phyloP scores from a whole-genome alignment of 1,284 basidiomycete species.

The Testicularia cyperi region DNA sequence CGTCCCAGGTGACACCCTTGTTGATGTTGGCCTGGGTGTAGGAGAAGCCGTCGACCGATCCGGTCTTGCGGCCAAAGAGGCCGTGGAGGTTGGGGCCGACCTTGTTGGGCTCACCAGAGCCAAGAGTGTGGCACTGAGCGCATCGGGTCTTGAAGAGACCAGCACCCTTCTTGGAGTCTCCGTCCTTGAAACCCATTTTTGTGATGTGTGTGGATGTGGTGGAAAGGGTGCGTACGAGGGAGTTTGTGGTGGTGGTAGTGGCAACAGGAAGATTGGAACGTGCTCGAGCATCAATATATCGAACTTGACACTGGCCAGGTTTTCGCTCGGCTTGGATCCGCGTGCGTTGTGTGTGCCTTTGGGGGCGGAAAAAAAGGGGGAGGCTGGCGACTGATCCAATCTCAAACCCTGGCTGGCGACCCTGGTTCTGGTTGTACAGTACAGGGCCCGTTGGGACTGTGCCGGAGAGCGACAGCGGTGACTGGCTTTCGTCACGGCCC shows the following conservation, averaged over 20 bases:
- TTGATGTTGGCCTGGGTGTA: constrained; percentile 96
- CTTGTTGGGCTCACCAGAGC: constrained; percentile 77
- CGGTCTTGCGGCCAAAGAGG: constrained; percentile 82
- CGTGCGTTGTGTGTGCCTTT: no score
- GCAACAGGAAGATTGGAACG: not conserved
- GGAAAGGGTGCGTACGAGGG: not conserved
- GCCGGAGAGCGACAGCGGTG: no score
- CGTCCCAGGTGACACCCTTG: constrained; percentile 84
- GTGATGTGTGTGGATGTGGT: constrained; percentile 1
- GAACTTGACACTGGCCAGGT: not conserved
- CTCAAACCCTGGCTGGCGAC: no score
- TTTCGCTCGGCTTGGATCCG: constrained; percentile 5
- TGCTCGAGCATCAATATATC: constrained; percentile 10
- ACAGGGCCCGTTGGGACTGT: no score
- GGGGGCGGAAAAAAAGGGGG: no score
- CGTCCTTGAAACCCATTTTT: constrained; percentile 49
- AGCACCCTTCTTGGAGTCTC: constrained; percentile 56
- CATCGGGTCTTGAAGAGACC: constrained; percentile 73
- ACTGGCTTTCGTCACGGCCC: no score
- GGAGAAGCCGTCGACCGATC: constrained; percentile 80
- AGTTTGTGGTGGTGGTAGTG: constrained; percentile 7
- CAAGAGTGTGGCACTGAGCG: constrained; percentile 94
- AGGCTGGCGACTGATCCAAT: no score
- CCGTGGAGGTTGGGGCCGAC: constrained; percentile 95
- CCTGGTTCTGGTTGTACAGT: no score